These are phyloP conservation scores for Trichomonas gallinae DNA, from an alignment of 208 protist species.

Conservation along the genomic window DNA sequence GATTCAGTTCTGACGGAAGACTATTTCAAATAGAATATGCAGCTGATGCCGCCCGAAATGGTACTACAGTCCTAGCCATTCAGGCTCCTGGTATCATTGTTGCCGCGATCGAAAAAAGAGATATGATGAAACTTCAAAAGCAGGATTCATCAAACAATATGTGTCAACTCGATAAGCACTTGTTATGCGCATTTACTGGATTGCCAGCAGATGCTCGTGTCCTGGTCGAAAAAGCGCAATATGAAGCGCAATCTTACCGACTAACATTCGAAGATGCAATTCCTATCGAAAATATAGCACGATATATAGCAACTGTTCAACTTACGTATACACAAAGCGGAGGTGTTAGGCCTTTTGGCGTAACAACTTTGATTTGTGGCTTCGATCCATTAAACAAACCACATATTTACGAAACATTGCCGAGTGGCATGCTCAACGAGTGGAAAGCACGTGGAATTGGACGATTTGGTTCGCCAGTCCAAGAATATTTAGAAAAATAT, in stretches of 20 bases:
- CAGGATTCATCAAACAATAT: constrained; percentile 95
- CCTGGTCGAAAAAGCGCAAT: constrained; percentile 80
- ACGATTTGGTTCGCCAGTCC: constrained; percentile 83
- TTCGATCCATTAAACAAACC: constrained; percentile 80
- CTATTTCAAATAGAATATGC: constrained; percentile 99
- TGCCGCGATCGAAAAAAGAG: constrained; percentile 93
- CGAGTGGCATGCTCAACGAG: constrained; percentile 61
- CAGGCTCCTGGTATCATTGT: constrained; percentile 63
- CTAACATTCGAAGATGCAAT: constrained; percentile 91
- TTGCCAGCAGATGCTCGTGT: constrained; percentile 96
- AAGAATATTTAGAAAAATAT: constrained; percentile 95
- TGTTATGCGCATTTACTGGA: constrained; percentile 38
- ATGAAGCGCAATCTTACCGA: constrained; percentile 93
- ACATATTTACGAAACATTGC: constrained; percentile 74
- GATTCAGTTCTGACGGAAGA: constrained; percentile 99
- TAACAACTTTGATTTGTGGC: constrained; percentile 90
- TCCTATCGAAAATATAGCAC: constrained; percentile 87
- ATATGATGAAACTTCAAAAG: constrained; percentile 92
- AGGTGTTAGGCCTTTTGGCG: constrained; percentile 94
- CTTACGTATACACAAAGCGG: constrained; percentile 63
- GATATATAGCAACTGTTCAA: constrained; percentile 87
- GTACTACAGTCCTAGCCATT: constrained; percentile 57
- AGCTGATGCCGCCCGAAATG: constrained; percentile 95
- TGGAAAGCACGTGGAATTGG: constrained; percentile 69
- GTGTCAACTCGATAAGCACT: constrained; percentile 70